Conservation (phyloP, 2,329 filamentous ascomycete species). For the Cytospora leucostoma region DNA sequence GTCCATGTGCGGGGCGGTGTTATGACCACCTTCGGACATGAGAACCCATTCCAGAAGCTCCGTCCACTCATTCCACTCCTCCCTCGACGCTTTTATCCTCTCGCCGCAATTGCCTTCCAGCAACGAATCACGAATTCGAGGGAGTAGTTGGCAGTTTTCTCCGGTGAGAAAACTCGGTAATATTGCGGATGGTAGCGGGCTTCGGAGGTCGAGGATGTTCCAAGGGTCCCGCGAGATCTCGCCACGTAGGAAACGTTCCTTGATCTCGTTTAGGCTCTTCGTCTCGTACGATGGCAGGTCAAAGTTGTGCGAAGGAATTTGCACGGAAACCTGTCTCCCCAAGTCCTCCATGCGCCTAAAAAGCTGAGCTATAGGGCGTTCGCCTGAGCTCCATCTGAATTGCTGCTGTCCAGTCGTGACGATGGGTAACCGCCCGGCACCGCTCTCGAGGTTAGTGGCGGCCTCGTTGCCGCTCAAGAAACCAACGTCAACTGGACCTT, state of each 20-base stretch:
- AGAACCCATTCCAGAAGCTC: conserved; percentile 39
- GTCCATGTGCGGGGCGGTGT: conserved; percentile 39
- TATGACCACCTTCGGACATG: conserved; percentile 38
- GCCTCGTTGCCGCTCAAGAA: conserved; percentile 24
- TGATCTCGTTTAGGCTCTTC: conserved; percentile 30
- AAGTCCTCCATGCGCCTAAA: conserved; percentile 36
- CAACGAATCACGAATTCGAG: conserved; percentile 34
- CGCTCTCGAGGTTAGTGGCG: conserved; percentile 18
- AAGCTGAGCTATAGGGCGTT: conserved; percentile 33
- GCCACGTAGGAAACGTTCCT: conserved; percentile 30
- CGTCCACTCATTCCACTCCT: conserved; percentile 39
- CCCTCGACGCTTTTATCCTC: conserved; percentile 32
- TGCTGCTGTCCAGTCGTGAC: conserved; percentile 33
- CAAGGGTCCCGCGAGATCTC: conserved; percentile 30
- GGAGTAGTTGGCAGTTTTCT: conserved; percentile 36
- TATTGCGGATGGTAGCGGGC: conserved; percentile 33
- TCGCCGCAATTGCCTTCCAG: conserved; percentile 42
- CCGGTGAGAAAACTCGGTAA: conserved; percentile 33
- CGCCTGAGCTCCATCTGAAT: conserved; percentile 31
- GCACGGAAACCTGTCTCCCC: conserved; percentile 33
- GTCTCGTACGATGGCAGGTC: conserved; percentile 32
- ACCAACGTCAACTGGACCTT: conserved; percentile 24
- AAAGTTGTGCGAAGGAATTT: conserved; percentile 34
- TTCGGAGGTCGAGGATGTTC: conserved; percentile 36
- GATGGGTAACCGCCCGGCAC: conserved; percentile 28